Base-by-base conservation (phyloP, 805 yeast genomes). In the Kuraishia floccosa region DNA sequence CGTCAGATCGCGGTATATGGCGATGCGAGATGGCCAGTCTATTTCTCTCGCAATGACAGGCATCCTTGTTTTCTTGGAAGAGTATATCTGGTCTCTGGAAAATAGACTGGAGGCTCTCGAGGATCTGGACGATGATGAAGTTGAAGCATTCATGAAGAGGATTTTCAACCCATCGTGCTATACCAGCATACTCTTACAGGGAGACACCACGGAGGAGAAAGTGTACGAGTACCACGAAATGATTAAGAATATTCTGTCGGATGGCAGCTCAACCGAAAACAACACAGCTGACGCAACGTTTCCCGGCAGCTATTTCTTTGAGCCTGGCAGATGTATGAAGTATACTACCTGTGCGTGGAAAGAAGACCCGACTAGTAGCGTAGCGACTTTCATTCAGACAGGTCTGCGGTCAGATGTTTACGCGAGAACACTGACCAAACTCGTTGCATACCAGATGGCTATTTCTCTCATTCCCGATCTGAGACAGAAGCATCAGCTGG, bases 91-190 rank as follows among this genome's bases (percentile, higher is more conserved):
- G 72, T 44, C 64, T 2, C 37, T 76, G 2, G 70, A 73, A 17
- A 71, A 70, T 20, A 54, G 85, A 39, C 39, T 69, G 11, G 71
- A 67, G n/a, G 67, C 69, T 0, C 42, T 78, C 22, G 80, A 77
- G 36, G 60, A 63, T 6, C 40, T 68, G 5, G 68, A 65, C 17
- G 34, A 55, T 6, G 49, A 52, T 0, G 42, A 49, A 0, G 50
- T 73, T 28, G 41, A 42, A 13, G 10, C 34, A 1, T 52, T 65
- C 30, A 47, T 59, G 5, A 10, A 29, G n/a, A n/a, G n/a, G n/a
- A n/a, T n/a, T n/a, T n/a, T n/a, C n/a, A 30, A 31, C 1, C 39
- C 41, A 1, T 39, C 56, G 4, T 60, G 56, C 22, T 52, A 46
- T 32, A 31, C 63, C 18, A 63, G 57, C n/a, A 38, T 67, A 2